Percentiles rank a stretch among this genome's conserved stretches.
phyloP scores from a whole-genome alignment of 2,329 filamentous ascomycete species.

The Raffaelea arxii region DNA sequence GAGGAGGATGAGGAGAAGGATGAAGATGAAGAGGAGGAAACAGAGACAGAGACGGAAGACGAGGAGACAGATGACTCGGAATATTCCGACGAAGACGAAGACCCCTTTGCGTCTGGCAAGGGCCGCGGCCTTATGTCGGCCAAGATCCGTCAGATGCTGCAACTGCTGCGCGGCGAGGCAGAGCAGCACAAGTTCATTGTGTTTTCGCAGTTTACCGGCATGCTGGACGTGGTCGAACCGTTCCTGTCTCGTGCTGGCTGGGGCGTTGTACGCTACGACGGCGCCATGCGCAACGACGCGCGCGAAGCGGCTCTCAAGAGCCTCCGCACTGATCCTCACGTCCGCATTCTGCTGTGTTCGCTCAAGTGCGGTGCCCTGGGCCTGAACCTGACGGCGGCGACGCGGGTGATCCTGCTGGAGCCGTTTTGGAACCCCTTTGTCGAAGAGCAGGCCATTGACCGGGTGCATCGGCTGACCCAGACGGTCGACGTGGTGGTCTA shows the following conservation, averaged over 20 bases:
- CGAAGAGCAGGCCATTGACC: conserved; percentile 97
- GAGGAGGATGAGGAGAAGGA: too few relatives aligned
- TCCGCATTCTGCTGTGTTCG: conserved; percentile 81
- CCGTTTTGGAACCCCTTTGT: conserved; percentile 99
- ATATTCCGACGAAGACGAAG: conserved; percentile 18
- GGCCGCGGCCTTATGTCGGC: conserved; percentile 45
- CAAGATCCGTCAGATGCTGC: conserved; percentile 80
- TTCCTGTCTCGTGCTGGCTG: conserved; percentile 70
- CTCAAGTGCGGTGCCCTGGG: conserved; percentile 89
- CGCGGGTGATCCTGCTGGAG: conserved; percentile 86
- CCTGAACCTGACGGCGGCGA: conserved; percentile 88
- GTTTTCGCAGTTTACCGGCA: conserved; percentile 96
- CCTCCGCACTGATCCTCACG: conserved; percentile 64
- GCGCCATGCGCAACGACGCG: conserved; percentile 85
- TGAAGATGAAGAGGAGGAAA: too few relatives aligned
- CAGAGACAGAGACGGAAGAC: conserved; percentile 1
- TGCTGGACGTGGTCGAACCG: conserved; percentile 93
- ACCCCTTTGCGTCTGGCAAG: conserved; percentile 19
- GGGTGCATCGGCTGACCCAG: conserved; percentile 96
- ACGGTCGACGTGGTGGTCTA: conserved; percentile 92
- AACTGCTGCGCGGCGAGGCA: conserved; percentile 70
- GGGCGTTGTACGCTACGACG: conserved; percentile 83
- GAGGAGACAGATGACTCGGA: conserved; percentile 22
- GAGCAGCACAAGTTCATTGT: conserved; percentile 91
- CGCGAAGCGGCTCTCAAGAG: conserved; percentile 77